phyloP scores from a whole-genome alignment of 345 rosid genomes.

The Mercurialis annua region DNA sequence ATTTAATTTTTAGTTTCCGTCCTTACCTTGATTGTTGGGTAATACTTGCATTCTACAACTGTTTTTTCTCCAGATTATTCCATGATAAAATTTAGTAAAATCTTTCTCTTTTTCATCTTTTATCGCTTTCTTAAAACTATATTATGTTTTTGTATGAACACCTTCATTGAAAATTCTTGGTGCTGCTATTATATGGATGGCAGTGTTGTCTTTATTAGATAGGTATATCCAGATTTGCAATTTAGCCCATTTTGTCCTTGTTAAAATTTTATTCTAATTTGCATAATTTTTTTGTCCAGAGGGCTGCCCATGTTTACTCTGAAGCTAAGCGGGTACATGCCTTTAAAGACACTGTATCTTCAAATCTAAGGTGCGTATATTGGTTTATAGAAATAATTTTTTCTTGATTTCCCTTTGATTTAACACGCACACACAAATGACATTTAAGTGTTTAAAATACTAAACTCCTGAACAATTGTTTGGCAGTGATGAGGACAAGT shows the following conservation, averaged over 20 bases:
- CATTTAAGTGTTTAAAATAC: constrained; percentile 6
- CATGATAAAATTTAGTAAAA: neutral
- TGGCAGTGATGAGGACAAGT: constrained; percentile 80
- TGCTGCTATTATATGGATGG: too few relatives aligned
- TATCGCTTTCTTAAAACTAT: too few relatives aligned
- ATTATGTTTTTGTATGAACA: neutral
- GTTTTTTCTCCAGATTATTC: too few relatives aligned
- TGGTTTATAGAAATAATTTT: neutral
- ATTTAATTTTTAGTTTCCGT: too few relatives aligned
- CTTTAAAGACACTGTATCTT: constrained; percentile 75
- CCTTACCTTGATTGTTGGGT: too few relatives aligned
- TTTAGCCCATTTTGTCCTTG: neutral
- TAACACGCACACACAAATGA: too few relatives aligned
- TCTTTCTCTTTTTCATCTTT: neutral
- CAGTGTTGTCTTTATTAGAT: neutral
- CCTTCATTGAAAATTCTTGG: neutral
- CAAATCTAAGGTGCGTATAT: constrained; percentile 49
- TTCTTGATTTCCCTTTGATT: neutral
- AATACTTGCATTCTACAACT: too few relatives aligned
- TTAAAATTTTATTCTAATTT: neutral
- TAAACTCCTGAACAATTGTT: constrained; percentile 14
- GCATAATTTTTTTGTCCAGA: constrained; percentile 37
- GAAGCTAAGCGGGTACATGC: constrained; percentile 86
- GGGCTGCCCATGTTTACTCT: constrained; percentile 87
- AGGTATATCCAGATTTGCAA: neutral